phyloP scores from a whole-genome alignment of 371 early-diverging fungal species.

The Chytridiales sp. region DNA sequence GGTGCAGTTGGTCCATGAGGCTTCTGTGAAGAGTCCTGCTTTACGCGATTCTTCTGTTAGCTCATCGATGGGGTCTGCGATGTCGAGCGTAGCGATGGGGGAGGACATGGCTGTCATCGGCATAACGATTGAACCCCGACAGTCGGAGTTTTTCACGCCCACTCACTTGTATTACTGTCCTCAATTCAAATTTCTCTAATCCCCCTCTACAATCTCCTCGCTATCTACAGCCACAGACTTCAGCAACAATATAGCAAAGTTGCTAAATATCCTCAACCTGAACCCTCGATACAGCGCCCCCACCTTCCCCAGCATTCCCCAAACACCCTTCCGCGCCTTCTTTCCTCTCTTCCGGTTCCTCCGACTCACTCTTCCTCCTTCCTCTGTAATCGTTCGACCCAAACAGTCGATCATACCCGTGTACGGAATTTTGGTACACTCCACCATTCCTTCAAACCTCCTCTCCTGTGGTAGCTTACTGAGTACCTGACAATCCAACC shows the following conservation, averaged over 20 bases:
- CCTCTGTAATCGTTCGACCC: slow-evolving; percentile 80
- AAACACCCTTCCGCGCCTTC: slow-evolving; percentile 20
- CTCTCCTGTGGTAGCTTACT: slow-evolving; percentile 9
- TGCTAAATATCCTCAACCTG: slow-evolving; percentile 64
- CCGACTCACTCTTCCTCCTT: slow-evolving; percentile 51
- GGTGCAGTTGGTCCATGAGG: too few species aligned
- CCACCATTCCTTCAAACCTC: slow-evolving; percentile 71
- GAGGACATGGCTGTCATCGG: too few species aligned
- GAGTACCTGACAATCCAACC: slow-evolving; percentile 74
- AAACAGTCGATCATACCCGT: slow-evolving; percentile 78
- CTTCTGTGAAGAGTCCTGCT: too few species aligned
- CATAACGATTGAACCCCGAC: too few species aligned
- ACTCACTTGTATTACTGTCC: too few species aligned
- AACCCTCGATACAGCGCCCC: slow-evolving; percentile 79
- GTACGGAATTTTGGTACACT: slow-evolving; percentile 76
- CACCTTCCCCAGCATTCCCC: slow-evolving; percentile 62
- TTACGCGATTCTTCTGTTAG: too few species aligned
- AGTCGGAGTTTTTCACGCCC: too few species aligned
- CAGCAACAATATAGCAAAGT: slow-evolving; percentile 37
- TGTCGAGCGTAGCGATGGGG: too few species aligned
- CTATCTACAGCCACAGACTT: too few species aligned
- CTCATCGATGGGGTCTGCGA: too few species aligned
- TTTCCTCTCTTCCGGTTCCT: slow-evolving; percentile 19
- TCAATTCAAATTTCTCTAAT: too few species aligned
- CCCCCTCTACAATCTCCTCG: too few species aligned